phyloP scores from a whole-genome alignment of 2,329 filamentous ascomycete species.

The Fusarium decemcellulare region DNA sequence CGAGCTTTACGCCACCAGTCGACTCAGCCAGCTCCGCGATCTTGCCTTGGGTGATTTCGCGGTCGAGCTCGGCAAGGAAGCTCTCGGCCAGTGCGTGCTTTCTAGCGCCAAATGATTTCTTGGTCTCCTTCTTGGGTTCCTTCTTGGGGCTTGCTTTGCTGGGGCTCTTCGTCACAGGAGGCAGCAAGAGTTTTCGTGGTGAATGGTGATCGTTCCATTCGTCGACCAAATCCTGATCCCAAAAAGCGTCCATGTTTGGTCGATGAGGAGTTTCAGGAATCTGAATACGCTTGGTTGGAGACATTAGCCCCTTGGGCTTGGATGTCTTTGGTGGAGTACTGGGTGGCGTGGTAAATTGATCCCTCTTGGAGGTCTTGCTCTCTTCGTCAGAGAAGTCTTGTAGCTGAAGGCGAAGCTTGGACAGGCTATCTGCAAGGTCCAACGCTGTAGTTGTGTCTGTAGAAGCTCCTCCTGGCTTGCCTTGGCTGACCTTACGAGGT shows the following conservation, averaged over 20 bases:
- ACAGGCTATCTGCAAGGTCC: constrained; percentile 43
- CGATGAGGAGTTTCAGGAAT: constrained; percentile 70
- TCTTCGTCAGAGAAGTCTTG: constrained; percentile 44
- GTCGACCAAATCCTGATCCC: constrained; percentile 71
- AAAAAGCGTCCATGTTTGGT: constrained; percentile 70
- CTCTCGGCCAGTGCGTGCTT: constrained; percentile 74
- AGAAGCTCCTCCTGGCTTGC: neutral
- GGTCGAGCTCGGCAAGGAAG: constrained; percentile 80
- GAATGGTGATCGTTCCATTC: constrained; percentile 76
- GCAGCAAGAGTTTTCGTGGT: constrained; percentile 59
- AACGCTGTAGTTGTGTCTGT: constrained; percentile 23
- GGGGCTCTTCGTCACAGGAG: constrained; percentile 45
- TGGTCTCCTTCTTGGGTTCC: constrained; percentile 57
- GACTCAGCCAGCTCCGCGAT: constrained; percentile 70
- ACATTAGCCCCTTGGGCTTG: constrained; percentile 42
- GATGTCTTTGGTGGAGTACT: constrained; percentile 36
- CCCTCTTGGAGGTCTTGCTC: constrained; percentile 7
- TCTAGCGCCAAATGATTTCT: constrained; percentile 72
- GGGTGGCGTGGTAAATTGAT: constrained; percentile 40
- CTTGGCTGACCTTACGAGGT: constrained; percentile 15
- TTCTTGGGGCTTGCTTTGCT: constrained; percentile 52
- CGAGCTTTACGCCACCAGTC: constrained; percentile 79
- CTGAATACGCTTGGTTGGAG: constrained; percentile 49
- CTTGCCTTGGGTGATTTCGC: constrained; percentile 71
- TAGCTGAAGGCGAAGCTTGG: constrained; percentile 44